A percentile compares a stretch with the other conserved stretches of the same genome.
These are phyloP conservation scores for Coemansia sp. DNA, from an alignment of 192 early-diverging fungal species.

Conservation along the genomic window DNA sequence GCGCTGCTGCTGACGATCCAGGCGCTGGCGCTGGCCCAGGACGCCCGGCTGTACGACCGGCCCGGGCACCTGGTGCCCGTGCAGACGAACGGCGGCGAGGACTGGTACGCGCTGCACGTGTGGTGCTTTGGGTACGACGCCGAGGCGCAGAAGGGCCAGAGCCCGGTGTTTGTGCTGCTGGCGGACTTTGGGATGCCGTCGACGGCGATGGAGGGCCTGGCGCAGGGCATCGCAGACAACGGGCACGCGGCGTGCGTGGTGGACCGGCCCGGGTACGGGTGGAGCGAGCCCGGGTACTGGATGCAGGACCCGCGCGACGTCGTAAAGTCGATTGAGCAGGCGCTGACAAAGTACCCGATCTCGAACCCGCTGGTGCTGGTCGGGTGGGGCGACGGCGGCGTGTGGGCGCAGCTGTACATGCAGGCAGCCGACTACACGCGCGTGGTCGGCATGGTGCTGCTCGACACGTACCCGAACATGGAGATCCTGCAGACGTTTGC, in stretches of 20 bases:
- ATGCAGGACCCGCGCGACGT: slow-evolving; percentile 49
- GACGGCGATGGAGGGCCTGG: slow-evolving; percentile 48
- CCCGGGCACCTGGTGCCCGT: slow-evolving; percentile 47
- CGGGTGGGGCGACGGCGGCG: slow-evolving; percentile 56
- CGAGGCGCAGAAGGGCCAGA: slow-evolving; percentile 1
- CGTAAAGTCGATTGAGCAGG: slow-evolving; percentile 50
- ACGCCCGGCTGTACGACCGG: slow-evolving; percentile 24
- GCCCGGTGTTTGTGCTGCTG: slow-evolving; percentile 48
- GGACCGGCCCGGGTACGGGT: slow-evolving; percentile 55
- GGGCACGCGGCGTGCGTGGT: slow-evolving; percentile 49
- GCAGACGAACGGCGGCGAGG: slow-evolving; percentile 41
- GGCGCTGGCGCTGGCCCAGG: slow-evolving; percentile 48
- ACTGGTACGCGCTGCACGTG: slow-evolving; percentile 49
- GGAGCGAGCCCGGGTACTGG: slow-evolving; percentile 56
- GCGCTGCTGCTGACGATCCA: slow-evolving; percentile 47
- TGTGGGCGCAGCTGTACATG: slow-evolving; percentile 55
- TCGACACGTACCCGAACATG: slow-evolving; percentile 52
- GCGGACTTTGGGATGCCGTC: slow-evolving; percentile 54
- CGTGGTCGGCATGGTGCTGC: slow-evolving; percentile 46
- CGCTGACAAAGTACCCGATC: slow-evolving; percentile 44
- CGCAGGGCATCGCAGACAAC: slow-evolving; percentile 29
- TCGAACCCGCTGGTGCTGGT: slow-evolving; percentile 45
- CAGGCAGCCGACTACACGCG: slow-evolving; percentile 43
- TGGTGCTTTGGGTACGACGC: slow-evolving; percentile 40
- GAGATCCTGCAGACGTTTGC: slow-evolving; percentile 53